Evolutionary conservation across 1,139 yeast genomes (phyloP).

Genomic region (Fermentozyma sake): DNA sequence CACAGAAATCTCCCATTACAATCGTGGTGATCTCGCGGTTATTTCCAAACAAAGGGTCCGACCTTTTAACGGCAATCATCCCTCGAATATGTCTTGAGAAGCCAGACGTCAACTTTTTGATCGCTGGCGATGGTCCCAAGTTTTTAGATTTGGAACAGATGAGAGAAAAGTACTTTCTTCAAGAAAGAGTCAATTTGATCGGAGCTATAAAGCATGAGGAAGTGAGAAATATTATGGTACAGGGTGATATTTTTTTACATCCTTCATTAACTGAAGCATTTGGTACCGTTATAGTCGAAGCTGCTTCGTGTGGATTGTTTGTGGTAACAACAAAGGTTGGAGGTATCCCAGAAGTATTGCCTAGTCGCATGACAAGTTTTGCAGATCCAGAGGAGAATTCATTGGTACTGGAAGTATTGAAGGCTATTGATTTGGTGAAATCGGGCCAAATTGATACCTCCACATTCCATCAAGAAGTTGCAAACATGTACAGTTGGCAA

Average conservation of each 20-base stretch:
- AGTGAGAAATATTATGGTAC: constrained; percentile 88
- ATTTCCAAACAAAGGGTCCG: constrained; percentile 97
- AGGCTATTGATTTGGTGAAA: constrained; percentile 58
- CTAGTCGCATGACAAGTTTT: constrained; percentile 88
- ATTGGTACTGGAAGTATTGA: constrained; percentile 60
- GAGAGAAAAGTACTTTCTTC: constrained; percentile 82
- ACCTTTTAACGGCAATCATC: constrained; percentile 75
- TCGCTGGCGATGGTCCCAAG: constrained; percentile 98
- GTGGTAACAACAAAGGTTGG: constrained; percentile 97
- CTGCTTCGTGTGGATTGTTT: constrained; percentile 91
- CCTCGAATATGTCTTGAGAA: constrained; percentile 73
- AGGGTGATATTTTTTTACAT: constrained; percentile 91
- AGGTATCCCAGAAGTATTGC: constrained; percentile 95
- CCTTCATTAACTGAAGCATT: constrained; percentile 96
- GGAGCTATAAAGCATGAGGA: constrained; percentile 92
- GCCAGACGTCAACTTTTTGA: constrained; percentile 66
- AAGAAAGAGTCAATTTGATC: constrained; percentile 78
- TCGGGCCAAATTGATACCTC: constrained; percentile 64
- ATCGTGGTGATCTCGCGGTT: constrained; percentile 88
- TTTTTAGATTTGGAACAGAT: constrained; percentile 91
- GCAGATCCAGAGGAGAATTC: constrained; percentile 83
- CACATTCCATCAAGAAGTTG: constrained; percentile 72
- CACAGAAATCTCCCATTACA: constrained; percentile 42
- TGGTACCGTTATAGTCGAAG: constrained; percentile 96
- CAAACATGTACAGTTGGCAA: constrained; percentile 86